A percentile compares a stretch with the other conserved stretches of the same genome.
Evolutionary conservation across 495 filamentous ascomycete genomes (phyloP).

Genomic region (Penicillium angulare): DNA sequence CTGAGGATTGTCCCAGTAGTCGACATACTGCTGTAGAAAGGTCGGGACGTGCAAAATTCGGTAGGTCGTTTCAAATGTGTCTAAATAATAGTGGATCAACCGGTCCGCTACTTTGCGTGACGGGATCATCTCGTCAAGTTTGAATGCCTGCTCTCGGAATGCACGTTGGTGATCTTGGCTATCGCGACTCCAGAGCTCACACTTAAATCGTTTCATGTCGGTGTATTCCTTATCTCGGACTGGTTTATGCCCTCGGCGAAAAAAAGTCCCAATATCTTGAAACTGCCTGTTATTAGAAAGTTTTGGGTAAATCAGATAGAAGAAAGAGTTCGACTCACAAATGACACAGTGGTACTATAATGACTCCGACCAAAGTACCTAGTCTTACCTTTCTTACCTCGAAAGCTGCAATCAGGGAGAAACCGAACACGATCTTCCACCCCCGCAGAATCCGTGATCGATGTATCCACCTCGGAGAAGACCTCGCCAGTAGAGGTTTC

Average conservation of each 20-base stretch:
- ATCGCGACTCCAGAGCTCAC: slow-evolving; percentile 33
- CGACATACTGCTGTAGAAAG: slow-evolving; percentile 53
- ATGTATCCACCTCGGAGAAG: slow-evolving; percentile 16
- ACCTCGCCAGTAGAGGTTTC: slow-evolving; percentile 28
- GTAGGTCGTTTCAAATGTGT: slow-evolving; percentile 54
- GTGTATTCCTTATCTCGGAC: slow-evolving; percentile 28
- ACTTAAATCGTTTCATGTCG: slow-evolving; percentile 34
- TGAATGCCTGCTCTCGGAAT: slow-evolving; percentile 42
- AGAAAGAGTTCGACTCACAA: slow-evolving; percentile 31
- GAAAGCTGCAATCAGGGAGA: slow-evolving; percentile 37
- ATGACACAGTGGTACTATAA: slow-evolving; percentile 40
- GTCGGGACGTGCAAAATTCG: slow-evolving; percentile 58
- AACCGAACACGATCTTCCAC: slow-evolving; percentile 32
- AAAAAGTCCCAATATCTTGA: slow-evolving; percentile 43
- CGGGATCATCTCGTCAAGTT: slow-evolving; percentile 44
- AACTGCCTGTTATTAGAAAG: slow-evolving; percentile 37
- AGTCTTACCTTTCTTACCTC: slow-evolving; percentile 48
- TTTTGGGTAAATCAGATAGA: not conserved
- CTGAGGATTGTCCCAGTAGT: slow-evolving; percentile 45
- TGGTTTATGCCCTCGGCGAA: slow-evolving; percentile 35
- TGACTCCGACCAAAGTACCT: slow-evolving; percentile 51
- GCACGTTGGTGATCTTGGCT: slow-evolving; percentile 35
- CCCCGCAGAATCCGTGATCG: slow-evolving; percentile 25
- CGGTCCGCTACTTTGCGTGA: slow-evolving; percentile 48
- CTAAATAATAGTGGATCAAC: slow-evolving; percentile 54